Base-by-base conservation (phyloP, 2,329 filamentous ascomycete genomes). In the Xylaria polymorpha region DNA sequence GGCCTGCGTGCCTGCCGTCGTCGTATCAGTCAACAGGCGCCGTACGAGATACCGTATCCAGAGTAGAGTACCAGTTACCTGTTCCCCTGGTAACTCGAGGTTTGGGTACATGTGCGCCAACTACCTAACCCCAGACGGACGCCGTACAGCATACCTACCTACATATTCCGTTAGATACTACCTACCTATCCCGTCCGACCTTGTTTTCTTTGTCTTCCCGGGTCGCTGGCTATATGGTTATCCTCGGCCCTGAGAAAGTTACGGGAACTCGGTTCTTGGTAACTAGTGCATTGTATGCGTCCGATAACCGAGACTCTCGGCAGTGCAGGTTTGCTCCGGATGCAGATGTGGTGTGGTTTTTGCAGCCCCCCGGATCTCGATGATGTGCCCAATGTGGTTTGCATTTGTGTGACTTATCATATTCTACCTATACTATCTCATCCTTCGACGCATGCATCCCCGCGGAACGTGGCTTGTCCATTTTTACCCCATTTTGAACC, bases 241-340 rank as follows among this genome's bases (percentile, higher is more conserved):
- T 25, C 35, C 25, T 39, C 63, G 48, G 35, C 25, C 46, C 32
- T 46, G 14, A 10, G 32, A 22, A 3, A 59, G 39, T 46, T 46
- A 46, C 39, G 29, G 56, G 15, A 39, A 41, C 37, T 56, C 64
- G 50, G 56, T 55, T 61, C 50, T 43, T 56, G 51, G 56, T 59
- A 32, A 41, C n/a, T 67, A 55, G 61, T 22, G 51, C 25, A 20
- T 32, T 56, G 25, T 44, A 57, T 51, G 20, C 35, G 20, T 58
- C 59, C 59, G 64, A 66, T 62, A 67, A 15, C 64, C 64, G 64
- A 67, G 32, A 35, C 25, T 61, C 39, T 61, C 63, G 56, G 63
- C 43, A 65, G 39, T 46, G 64, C n/a, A 55, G 53, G 50, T 25
- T 29, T 29, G 25, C 4, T 29, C 25, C 25, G 5, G 37, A 10